Evolutionary conservation across 192 early-diverging fungal species (phyloP), one percentile per base, ranked within the genome.

Genomic region (Jimgerdemannia lactiflua): DNA sequence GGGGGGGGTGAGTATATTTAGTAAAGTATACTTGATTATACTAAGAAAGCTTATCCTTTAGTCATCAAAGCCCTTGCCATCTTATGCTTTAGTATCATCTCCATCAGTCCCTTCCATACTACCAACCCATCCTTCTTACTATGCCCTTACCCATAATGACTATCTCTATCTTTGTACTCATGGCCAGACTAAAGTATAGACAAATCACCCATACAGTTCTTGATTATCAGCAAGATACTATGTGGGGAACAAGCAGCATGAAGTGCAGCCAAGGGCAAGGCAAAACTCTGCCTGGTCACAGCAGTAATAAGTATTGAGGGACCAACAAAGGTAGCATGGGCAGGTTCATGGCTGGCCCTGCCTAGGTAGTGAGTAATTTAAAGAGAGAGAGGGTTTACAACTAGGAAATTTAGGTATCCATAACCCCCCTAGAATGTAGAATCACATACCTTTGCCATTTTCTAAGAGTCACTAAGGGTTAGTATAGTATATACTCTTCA

Each of bases 201-300:
- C 89, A n/a, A 85, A 74, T 92, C 91, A 63, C 94, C 95, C 0
- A 94, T 96, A 76, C 96, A 96, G 82, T 96, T 96, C 82, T 94
- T 96, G 86, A 95, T 88, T 11, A 96, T 85, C 3, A 94, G 86
- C 43, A 96, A 76, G 8, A 89, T 90, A 42, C 94, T 95, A 41
- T 92, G 83, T 54, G 84, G 83, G 4, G 88, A 88, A 70, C 89
- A 84, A 18, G 89, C 83, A 4, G 82, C 83, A 64, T 91, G 81
- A 65, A 96, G 78, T 66, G 92, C 94, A 3, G 93, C 89, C 9
- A 94, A 82, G 4, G 95, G 95, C 20, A 94, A 95, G 4, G 95
- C 95, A 86, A 96, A 96, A 14, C 95, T 92, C 70, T 91, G 88
- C 14, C 95, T 95, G 3, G 87, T 91, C 18, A 96, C 95, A 3